Evolutionary conservation across 2,329 filamentous ascomycete genomes (phyloP).

Genomic region (Leptosphaerulina australis): DNA sequence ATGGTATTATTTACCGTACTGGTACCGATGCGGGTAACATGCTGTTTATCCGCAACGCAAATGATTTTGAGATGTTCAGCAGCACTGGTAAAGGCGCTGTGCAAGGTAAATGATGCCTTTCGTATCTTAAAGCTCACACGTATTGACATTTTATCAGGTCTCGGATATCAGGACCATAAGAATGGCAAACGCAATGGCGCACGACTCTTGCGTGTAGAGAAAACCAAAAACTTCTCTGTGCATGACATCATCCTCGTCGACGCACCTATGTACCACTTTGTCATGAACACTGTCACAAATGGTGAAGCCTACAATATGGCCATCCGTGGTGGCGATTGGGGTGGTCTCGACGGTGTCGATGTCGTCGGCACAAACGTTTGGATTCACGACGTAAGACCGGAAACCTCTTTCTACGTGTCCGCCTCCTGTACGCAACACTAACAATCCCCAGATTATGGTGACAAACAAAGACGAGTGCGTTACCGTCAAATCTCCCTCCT

Average conservation of each 20-base stretch:
- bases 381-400: conserved; percentile 59
- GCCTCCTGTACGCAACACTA: not conserved
- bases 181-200: conserved; percentile 51
- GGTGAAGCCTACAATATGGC: conserved; percentile 64
- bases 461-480: conserved; percentile 69
- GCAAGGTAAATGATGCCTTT: conserved; percentile 46
- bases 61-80: conserved; percentile 62
- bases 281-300: conserved; percentile 57
- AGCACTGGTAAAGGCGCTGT: conserved; percentile 59
- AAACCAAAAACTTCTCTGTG: conserved; percentile 56
- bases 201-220: conserved; percentile 54
- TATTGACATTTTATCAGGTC: not conserved
- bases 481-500: conserved; percentile 58
- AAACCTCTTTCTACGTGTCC: too few species aligned
- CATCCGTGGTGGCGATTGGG: conserved; percentile 59
- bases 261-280: conserved; percentile 58
- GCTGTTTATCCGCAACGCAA: conserved; percentile 58
- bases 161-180: conserved; percentile 57
- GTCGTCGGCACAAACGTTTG: conserved; percentile 62
- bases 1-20: conserved; percentile 61
- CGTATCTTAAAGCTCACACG: not conserved
- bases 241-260: conserved; percentile 59
- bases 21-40: conserved; percentile 59
- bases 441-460: conserved; percentile 54
- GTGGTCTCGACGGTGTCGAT: conserved; percentile 63